Conservation (phyloP, 768 basidiomycete species). For the Termitomyces sp. region DNA sequence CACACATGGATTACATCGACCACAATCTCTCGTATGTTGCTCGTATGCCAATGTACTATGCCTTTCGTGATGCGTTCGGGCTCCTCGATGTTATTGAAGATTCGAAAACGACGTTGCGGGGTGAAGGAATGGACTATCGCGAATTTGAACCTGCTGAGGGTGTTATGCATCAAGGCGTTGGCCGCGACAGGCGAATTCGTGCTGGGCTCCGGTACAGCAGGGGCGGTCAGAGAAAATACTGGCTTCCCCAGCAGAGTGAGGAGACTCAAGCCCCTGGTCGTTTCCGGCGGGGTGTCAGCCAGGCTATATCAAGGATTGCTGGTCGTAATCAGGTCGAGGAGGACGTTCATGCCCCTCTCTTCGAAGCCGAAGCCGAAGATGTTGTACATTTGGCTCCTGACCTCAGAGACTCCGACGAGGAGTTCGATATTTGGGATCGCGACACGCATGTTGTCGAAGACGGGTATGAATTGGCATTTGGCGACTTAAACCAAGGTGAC, state of each 20-base stretch:
- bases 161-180: conserved; percentile 84
- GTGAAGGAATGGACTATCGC: conserved; percentile 92
- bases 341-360: conserved; percentile 66
- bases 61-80: conserved; percentile 86
- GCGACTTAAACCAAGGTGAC: conserved; percentile 62
- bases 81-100: conserved; percentile 86
- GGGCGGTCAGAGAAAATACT: conserved; percentile 93
- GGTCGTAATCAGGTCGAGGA: conserved; percentile 46
- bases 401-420: conserved; percentile 37
- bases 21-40: conserved; percentile 60
- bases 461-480: conserved; percentile 64
- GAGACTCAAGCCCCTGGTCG: conserved; percentile 34
- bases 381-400: conserved; percentile 66
- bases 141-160: conserved; percentile 97
- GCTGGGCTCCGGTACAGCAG: conserved; percentile 90
- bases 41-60: conserved; percentile 86
- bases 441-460: conserved; percentile 24
- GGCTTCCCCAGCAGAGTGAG: conserved; percentile 73
- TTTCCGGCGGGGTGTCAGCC: conserved; percentile 38
- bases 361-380: conserved; percentile 56
- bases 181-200: conserved; percentile 80
- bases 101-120: conserved; percentile 73
- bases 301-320: conserved; percentile 35
- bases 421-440: conserved; percentile 35
- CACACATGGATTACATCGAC: conserved; percentile 82